These are phyloP conservation scores for Wickerhamiella lipophila DNA, from an alignment of 805 yeast genomes.

Conservation along the genomic window DNA sequence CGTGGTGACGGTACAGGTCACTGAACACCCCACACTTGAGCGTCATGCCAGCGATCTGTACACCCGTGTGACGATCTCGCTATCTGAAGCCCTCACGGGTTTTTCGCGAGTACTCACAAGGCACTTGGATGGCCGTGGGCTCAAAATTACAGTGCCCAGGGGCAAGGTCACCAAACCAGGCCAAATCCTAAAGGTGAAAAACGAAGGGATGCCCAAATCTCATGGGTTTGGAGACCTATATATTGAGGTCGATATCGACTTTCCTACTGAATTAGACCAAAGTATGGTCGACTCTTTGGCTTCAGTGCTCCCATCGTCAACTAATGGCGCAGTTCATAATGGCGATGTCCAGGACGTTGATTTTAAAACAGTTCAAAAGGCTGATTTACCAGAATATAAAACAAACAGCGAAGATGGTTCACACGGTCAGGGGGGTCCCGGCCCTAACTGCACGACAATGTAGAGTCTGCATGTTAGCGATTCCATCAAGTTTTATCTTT, in stretches of 20 bases:
- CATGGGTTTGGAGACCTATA: conserved; percentile 18
- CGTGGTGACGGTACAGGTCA: conserved; percentile 44
- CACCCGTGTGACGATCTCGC: conserved; percentile 45
- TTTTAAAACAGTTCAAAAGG: conserved; percentile 11
- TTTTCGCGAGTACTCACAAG: conserved; percentile 49
- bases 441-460: neutral
- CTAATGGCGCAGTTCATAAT: neutral
- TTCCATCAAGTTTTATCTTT: too few relatives aligned
- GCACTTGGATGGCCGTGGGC: conserved; percentile 69
- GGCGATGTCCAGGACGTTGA: conserved; percentile 9
- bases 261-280: conserved; percentile 18
- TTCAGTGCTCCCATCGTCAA: conserved; percentile 2
- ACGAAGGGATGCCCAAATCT: conserved; percentile 19
- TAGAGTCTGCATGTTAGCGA: neutral
- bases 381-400: conserved; percentile 15
- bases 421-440: neutral
- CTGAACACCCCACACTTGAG: conserved; percentile 37
- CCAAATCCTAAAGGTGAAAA: conserved; percentile 16
- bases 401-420: conserved; percentile 15
- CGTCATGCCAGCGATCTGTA: conserved; percentile 55
- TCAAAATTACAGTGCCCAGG: conserved; percentile 49
- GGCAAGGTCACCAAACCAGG: conserved; percentile 49
- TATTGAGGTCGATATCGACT: conserved; percentile 16
- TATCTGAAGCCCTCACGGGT: conserved; percentile 79
- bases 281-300: conserved; percentile 15